A percentile compares a stretch with the other conserved stretches of the same genome.
phyloP scores from a whole-genome alignment of 176 grass and related monocot genomes.

The Triticum dicoccoides region DNA sequence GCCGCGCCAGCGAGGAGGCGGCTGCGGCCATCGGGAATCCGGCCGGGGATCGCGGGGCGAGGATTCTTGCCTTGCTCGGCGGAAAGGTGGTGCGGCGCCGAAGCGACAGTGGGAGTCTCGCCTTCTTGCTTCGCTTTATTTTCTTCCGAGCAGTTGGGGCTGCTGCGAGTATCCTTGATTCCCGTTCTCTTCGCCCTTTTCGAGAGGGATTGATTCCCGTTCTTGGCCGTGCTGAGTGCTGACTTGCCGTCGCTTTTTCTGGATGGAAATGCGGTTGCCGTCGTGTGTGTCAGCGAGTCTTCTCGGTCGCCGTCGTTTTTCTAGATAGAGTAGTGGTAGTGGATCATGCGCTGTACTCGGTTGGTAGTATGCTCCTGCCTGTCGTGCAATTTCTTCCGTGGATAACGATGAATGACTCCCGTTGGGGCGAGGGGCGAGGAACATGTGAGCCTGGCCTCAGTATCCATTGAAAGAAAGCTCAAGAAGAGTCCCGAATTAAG shows the following conservation, averaged over 20 bases:
- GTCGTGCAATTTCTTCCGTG: neutral
- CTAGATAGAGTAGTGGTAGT: neutral
- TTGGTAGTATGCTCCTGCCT: neutral
- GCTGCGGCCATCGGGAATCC: conserved; percentile 26
- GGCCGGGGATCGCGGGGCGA: neutral
- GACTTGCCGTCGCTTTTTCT: neutral
- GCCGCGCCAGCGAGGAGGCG: conserved; percentile 23
- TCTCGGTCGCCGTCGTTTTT: neutral
- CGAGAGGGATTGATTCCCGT: neutral
- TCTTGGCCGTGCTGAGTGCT: neutral
- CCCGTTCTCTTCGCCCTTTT: neutral
- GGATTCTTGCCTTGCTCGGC: conserved; percentile 31
- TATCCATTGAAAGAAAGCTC: too few relatives aligned
- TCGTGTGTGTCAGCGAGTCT: conserved; percentile 25
- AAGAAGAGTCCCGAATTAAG: too few relatives aligned
- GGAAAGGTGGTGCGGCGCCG: conserved; percentile 13
- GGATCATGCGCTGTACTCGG: neutral
- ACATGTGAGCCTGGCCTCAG: neutral
- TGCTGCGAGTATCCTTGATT: neutral
- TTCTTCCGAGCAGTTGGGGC: neutral
- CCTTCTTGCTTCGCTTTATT: neutral
- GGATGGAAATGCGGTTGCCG: neutral
- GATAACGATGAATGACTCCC: neutral
- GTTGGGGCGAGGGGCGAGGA: neutral
- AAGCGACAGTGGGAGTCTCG: neutral